phyloP scores from a whole-genome alignment of 306 rosid species.

The Lagenaria siceraria region DNA sequence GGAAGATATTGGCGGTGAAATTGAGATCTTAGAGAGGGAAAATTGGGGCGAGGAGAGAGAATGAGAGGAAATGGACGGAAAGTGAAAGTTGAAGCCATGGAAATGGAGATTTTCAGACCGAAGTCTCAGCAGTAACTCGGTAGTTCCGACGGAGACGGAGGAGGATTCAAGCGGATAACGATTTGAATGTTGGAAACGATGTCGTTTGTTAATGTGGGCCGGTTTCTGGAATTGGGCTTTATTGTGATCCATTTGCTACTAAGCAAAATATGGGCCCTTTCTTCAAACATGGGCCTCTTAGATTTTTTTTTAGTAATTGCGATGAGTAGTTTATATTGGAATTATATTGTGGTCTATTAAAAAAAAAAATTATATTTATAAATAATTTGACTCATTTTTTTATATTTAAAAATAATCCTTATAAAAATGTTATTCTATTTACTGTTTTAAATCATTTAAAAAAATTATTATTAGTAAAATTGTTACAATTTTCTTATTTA shows the following conservation, averaged over 20 bases:
- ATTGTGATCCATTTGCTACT: neutral
- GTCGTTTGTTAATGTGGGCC: neutral
- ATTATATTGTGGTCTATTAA: no score
- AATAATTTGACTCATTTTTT: no score
- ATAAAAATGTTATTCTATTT: no score
- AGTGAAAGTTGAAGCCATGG: constrained; percentile 55
- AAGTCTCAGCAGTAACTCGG: constrained; percentile 5
- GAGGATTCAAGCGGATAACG: constrained; percentile 5
- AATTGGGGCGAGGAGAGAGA: constrained; percentile 20
- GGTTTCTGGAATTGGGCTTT: neutral
- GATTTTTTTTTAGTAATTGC: no score
- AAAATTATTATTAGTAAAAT: no score
- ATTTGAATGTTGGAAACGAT: neutral
- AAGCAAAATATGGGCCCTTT: neutral
- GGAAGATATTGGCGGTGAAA: constrained; percentile 10
- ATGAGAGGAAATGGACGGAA: constrained; percentile 34
- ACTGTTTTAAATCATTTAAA: no score
- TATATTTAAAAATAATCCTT: no score
- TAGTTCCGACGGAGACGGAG: neutral
- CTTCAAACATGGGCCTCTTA: neutral
- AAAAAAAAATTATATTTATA: no score
- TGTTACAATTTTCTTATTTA: no score
- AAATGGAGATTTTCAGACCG: neutral
- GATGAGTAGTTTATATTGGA: no score
- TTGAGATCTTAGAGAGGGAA: constrained; percentile 19